These are phyloP conservation scores for Colletotrichum sp. DNA, from an alignment of 2,329 filamentous ascomycete genomes.

Conservation along the genomic window DNA sequence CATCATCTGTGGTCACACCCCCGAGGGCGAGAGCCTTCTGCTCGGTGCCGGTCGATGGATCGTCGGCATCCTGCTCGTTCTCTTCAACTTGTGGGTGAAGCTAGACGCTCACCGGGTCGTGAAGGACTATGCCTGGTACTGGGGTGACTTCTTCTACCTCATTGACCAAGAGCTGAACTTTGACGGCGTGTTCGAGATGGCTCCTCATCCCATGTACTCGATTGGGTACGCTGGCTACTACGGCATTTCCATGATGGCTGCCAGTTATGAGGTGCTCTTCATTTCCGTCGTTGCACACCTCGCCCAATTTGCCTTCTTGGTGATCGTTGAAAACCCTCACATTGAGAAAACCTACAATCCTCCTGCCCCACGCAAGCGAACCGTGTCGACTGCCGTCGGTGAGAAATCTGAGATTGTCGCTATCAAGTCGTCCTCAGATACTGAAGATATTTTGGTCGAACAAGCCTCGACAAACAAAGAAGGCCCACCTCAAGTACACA, in stretches of 20 bases:
- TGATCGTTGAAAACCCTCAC: slow-evolving; percentile 92
- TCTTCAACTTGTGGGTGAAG: slow-evolving; percentile 99
- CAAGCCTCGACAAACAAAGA: slow-evolving; percentile 32
- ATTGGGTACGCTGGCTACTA: slow-evolving; percentile 98
- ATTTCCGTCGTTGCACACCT: slow-evolving; percentile 95
- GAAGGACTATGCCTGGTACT: slow-evolving; percentile 99
- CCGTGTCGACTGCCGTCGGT: slow-evolving; percentile 33
- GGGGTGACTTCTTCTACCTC: slow-evolving; percentile 99
- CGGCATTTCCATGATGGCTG: slow-evolving; percentile 96
- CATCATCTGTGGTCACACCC: slow-evolving; percentile 81
- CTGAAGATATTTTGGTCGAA: slow-evolving; percentile 21
- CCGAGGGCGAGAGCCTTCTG: slow-evolving; percentile 71
- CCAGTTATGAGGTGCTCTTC: slow-evolving; percentile 96
- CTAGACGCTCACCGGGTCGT: slow-evolving; percentile 96
- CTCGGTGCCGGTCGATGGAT: slow-evolving; percentile 80
- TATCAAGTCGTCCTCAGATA: background rate
- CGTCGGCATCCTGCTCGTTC: slow-evolving; percentile 77
- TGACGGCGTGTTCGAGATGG: slow-evolving; percentile 98
- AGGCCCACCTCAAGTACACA: slow-evolving; percentile 74
- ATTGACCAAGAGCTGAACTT: slow-evolving; percentile 98
- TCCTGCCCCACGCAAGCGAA: slow-evolving; percentile 73
- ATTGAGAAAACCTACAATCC: slow-evolving; percentile 98
- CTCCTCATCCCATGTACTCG: slow-evolving; percentile 98
- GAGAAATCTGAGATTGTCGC: slow-evolving; percentile 23
- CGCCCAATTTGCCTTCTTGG: slow-evolving; percentile 91